Base-by-base conservation (phyloP, 2,329 filamentous ascomycete genomes). In the Aspergillus viridinutans region DNA sequence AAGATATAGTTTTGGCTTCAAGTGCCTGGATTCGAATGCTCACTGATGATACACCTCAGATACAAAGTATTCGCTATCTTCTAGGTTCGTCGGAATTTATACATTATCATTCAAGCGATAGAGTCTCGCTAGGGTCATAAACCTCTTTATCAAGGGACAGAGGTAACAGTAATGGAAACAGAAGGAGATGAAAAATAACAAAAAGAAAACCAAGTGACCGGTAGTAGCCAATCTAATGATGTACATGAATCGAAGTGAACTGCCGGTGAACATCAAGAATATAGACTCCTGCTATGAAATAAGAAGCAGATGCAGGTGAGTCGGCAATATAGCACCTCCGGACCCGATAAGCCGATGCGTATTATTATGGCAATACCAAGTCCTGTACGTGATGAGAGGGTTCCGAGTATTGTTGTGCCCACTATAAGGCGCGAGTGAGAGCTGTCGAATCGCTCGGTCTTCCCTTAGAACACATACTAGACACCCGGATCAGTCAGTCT, bases 381-480 rank as follows among this genome's bases (percentile, higher is more conserved):
- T 32, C 40, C 29, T 42, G 26, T 14, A 35, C 7, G 32, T n/a
- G 43, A 32, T n/a, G 43, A 14, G 43, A 25, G 5, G 14, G 14
- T 17, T 38, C 26, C 3, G 14, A 14, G 23, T 47, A 23, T 8
- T 26, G 43, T 25, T 21, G 3, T 47, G 20, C 14, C 12, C 21
- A 25, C 12, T 17, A 2, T 7, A 4, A 50, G 47, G 45, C 48
- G 28, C 25, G 17, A 20, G 9, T 8, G 21, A 8, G 29, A 29
- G n/a, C 23, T 14, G 12, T 35, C 21, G 47, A 43, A 14, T 12
- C n/a, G 29, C 53, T 14, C n/a, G 35, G 49, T 38, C n/a, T 38
- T 49, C 54, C 21, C 52, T 69, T 69, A 72, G 43, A 73, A 71
- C 55, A 73, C 64, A 55, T 73, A 73, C 70, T 73, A 53, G 10